phyloP scores from a whole-genome alignment of 768 basidiomycete species.

The Serendipita vermifera region DNA sequence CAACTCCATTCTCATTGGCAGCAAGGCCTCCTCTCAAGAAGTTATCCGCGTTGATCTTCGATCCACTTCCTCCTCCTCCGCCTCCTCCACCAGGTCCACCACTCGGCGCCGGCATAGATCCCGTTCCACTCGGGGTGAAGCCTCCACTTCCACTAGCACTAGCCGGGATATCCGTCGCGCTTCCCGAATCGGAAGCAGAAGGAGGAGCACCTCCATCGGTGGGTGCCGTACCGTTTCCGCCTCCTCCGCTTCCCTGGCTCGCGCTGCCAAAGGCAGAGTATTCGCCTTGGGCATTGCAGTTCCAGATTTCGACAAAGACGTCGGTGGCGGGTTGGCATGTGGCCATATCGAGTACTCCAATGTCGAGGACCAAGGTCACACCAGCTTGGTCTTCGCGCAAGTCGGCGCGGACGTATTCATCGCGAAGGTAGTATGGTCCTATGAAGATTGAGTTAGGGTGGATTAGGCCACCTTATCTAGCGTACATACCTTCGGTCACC shows the following conservation, averaged over 20 bases:
- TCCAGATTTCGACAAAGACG: slow-evolving; percentile 29
- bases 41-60: slow-evolving; percentile 19
- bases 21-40: slow-evolving; percentile 28
- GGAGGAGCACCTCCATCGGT: too few relatives aligned
- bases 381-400: slow-evolving; percentile 24
- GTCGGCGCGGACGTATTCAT: slow-evolving; percentile 22
- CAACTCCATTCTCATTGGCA: slow-evolving; percentile 26
- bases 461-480: too few relatives aligned
- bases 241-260: too few relatives aligned
- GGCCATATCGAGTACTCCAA: slow-evolving; percentile 27
- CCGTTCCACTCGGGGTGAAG: slow-evolving; percentile 21
- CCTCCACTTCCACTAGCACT: slow-evolving; percentile 28
- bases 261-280: neutral
- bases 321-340: slow-evolving; percentile 27
- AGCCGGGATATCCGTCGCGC: too few relatives aligned
- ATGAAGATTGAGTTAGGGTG: too few relatives aligned
- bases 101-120: neutral
- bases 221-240: too few relatives aligned
- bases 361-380: slow-evolving; percentile 25
- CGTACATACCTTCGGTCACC: slow-evolving; percentile 16
- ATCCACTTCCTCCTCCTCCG: neutral
- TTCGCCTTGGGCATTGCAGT: slow-evolving; percentile 15
- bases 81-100: neutral
- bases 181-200: too few relatives aligned
- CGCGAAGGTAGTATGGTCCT: slow-evolving; percentile 22